A percentile compares a stretch with the other conserved stretches of the same genome.
Evolutionary conservation across 306 rosid species (phyloP).

Genomic region (Lathyrus oleraceus): DNA sequence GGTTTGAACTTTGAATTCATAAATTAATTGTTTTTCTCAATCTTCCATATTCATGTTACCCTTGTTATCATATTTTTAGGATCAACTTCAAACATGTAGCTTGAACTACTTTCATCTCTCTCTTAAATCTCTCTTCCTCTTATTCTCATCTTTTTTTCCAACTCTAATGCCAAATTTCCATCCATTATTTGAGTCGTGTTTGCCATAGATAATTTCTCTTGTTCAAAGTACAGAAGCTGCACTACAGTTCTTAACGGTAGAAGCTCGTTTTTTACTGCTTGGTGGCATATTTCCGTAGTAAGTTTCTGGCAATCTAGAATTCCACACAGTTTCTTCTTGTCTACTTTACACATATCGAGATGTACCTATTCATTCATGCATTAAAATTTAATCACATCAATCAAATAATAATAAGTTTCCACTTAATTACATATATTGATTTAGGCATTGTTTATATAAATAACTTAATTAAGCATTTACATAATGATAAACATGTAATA

Average conservation of each 20-base stretch:
- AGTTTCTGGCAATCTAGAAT: conserved; percentile 79
- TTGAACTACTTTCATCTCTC: conserved; percentile 44
- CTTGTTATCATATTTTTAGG: too few relatives aligned
- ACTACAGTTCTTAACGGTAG: conserved; percentile 84
- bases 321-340: conserved; percentile 72
- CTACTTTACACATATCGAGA: conserved; percentile 65
- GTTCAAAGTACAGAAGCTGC: conserved; percentile 82
- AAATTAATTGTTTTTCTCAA: too few relatives aligned
- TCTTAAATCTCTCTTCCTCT: conserved; percentile 54
- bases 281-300: conserved; percentile 64
- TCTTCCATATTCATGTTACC: conserved; percentile 59
- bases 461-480: not conserved
- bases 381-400: too few relatives aligned
- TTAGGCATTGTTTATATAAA: not conserved
- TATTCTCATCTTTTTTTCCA: conserved; percentile 48
- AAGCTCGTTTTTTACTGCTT: conserved; percentile 82
- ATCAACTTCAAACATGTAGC: conserved; percentile 55
- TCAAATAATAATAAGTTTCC: not conserved
- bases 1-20: not conserved
- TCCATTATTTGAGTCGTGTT: conserved; percentile 43
- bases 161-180: conserved; percentile 49
- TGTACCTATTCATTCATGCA: conserved; percentile 56
- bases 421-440: not conserved
- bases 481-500: too few relatives aligned
- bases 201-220: conserved; percentile 60